A percentile compares a stretch with the other conserved stretches of the same genome.
phyloP scores from a whole-genome alignment of 169 alveolate genomes.

The Eimeria falciformis region DNA sequence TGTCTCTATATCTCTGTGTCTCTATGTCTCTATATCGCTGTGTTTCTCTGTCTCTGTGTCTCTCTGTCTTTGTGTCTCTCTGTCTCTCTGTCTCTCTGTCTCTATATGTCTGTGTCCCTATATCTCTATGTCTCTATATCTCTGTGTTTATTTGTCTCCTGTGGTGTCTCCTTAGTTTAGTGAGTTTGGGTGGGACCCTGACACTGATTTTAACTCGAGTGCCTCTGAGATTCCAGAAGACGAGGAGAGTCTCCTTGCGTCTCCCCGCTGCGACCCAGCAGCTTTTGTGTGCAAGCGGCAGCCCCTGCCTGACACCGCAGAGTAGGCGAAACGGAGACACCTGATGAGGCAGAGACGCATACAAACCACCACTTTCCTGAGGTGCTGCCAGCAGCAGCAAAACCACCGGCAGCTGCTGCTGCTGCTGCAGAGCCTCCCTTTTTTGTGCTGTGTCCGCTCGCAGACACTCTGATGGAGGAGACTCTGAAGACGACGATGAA shows the following conservation, averaged over 20 bases:
- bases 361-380: too few relatives aligned
- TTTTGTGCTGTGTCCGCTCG: not conserved
- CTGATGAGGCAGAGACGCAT: too few relatives aligned
- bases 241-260: constrained; percentile 4
- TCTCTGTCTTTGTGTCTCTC: too few relatives aligned
- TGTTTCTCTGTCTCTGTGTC: too few relatives aligned
- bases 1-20: too few relatives aligned
- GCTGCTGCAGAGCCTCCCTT: not conserved
- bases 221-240: not conserved
- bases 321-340: not conserved
- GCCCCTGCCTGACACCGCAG: not conserved
- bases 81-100: too few relatives aligned
- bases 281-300: not conserved
- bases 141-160: not conserved
- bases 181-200: not conserved
- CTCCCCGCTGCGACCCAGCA: too few relatives aligned
- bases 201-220: not conserved
- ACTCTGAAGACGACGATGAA: not conserved
- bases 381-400: too few relatives aligned
- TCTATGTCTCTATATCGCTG: too few relatives aligned
- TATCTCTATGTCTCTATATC: not conserved
- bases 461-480: constrained; percentile 1
- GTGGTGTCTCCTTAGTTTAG: not conserved
- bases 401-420: not conserved
- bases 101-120: too few relatives aligned